These are phyloP conservation scores for Vitis riparia DNA, from an alignment of 164 flowering plant species.

Conservation along the genomic window DNA sequence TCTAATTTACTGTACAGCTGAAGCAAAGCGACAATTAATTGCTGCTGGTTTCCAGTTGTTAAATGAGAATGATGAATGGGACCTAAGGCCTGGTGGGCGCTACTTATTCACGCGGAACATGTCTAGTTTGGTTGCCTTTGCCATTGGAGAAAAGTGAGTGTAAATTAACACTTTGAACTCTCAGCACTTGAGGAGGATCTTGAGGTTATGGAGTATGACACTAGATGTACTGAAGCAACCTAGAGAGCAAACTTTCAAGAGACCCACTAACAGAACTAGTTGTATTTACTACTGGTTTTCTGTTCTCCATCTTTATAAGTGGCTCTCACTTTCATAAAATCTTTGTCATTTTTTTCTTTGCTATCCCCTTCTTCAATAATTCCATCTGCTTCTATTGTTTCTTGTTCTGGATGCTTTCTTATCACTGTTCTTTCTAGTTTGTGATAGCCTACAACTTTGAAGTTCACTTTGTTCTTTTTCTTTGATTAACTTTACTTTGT, in stretches of 20 bases:
- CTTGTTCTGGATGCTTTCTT: not conserved
- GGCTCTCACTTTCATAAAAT: not conserved
- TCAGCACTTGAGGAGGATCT: not conserved
- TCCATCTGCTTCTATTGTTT: not conserved
- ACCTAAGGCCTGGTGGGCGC: slow-evolving; percentile 88
- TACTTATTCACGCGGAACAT: slow-evolving; percentile 91
- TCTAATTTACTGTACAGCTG: slow-evolving; percentile 52
- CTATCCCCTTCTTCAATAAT: too few relatives aligned
- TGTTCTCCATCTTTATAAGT: not conserved
- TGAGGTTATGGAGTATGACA: not conserved
- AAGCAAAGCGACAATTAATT: slow-evolving; percentile 75
- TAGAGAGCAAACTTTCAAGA: not conserved
- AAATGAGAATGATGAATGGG: slow-evolving; percentile 93
- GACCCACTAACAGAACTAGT: not conserved
- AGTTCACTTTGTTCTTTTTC: not conserved
- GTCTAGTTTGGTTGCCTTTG: slow-evolving; percentile 93
- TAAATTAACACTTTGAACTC: not conserved
- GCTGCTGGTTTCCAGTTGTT: slow-evolving; percentile 82
- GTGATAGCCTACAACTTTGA: not conserved
- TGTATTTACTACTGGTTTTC: not conserved
- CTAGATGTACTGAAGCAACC: not conserved
- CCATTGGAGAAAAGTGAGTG: slow-evolving; percentile 85
- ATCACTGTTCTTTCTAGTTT: not conserved
- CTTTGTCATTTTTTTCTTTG: not conserved
- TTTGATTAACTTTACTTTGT: not conserved